Conservation (phyloP, 2,329 filamentous ascomycete species). For the Penicillium sp. region DNA sequence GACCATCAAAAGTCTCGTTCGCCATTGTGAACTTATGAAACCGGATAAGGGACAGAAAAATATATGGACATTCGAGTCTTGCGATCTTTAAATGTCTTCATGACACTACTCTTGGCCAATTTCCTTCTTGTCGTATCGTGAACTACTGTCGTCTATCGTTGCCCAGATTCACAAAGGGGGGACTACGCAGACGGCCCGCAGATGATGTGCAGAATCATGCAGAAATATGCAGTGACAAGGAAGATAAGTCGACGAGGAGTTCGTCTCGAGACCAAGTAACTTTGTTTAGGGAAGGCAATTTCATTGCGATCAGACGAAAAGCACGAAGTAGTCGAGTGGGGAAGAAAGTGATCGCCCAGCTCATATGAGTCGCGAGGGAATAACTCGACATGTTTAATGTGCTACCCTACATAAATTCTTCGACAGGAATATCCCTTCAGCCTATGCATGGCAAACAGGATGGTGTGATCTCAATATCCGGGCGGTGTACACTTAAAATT, state of each 20-base stretch:
- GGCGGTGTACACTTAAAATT: not conserved
- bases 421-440: not conserved
- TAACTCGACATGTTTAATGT: not conserved
- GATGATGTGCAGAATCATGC: slow-evolving; percentile 2
- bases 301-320: slow-evolving; percentile 4
- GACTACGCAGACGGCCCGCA: slow-evolving; percentile 1
- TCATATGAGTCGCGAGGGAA: not conserved
- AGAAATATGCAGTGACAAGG: not conserved
- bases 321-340: not conserved
- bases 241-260: not conserved
- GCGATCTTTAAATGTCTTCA: not conserved
- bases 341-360: not conserved
- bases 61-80: not conserved
- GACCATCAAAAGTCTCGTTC: not conserved
- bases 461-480: not conserved
- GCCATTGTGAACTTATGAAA: not conserved
- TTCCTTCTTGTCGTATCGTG: not conserved
- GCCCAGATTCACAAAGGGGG: not conserved
- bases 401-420: not conserved
- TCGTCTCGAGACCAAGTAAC: not conserved
- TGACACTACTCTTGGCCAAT: not conserved
- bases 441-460: not conserved
- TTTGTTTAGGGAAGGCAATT: not conserved
- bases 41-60: not conserved
- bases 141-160: not conserved